Base-by-base conservation (phyloP, 371 early-diverging fungal genomes). In the Mucor saturninus region DNA sequence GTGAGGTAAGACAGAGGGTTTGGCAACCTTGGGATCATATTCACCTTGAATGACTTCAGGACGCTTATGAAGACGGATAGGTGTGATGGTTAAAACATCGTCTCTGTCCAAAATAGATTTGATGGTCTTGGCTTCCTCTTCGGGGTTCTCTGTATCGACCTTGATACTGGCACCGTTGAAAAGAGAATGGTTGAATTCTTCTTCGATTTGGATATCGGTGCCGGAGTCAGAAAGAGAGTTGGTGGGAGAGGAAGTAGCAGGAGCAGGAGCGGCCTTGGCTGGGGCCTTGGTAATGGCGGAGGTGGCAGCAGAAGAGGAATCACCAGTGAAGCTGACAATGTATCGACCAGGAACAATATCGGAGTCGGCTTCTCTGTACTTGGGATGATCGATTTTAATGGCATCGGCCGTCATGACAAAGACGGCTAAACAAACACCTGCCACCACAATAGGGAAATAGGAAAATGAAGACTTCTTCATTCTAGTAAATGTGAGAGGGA, bases 101-200 rank as follows among this genome's bases (percentile, higher is more conserved):
- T 59, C 42, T 26, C 65, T 50, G 8, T 72, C 63, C 5, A 72
- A 52, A 14, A 78, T 54, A 5, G 65, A 26, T 40, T 73, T 57
- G 1, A 65, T 31, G n/a, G 64, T 61, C 37, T 62, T 31, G 6
- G 64, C 39, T 6, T 65, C 49, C 9, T 57, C 58, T 0, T 59
- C 48, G 4, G 63, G 64, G 30, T 65, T 58, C 4, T 54, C 14
- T 13, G 55, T 49, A 30, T 69, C 57, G 28, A 81, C 48, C 8
- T 65, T 54, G 29, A 81, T 54, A 8, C 78, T 67, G 13, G 71
- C 38, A 54, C 74, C 81, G n/a, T 59, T 62, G 57, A 81, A 74
- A 31, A 81, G 58, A 13, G 45, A 53, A 26, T 77, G 78, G 26
- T 68, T 62, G 51, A 61, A 75, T 14, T 49, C 54, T 43, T 71